Conservation (phyloP, 192 early-diverging fungal genomes). For the Dimargaris cristalligena region DNA sequence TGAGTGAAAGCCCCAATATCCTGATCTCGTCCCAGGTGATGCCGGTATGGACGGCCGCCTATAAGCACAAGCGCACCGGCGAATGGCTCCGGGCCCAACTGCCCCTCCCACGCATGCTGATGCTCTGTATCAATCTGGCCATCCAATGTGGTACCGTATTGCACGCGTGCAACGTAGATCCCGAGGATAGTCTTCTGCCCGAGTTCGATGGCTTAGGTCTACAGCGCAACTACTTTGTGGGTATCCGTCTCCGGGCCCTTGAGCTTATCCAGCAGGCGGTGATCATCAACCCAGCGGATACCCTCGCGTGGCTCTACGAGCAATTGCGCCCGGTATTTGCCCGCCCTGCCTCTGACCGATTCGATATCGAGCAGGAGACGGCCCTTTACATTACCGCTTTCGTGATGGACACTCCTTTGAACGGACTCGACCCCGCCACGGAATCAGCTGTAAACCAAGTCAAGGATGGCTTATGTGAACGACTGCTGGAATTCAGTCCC, state of each 20-base stretch:
- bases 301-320: constrained; percentile 2
- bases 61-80: neutral
- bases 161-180: neutral
- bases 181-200: neutral
- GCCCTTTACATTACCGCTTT: neutral
- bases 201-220: neutral
- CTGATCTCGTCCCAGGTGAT: neutral
- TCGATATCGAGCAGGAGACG: constrained; percentile 3
- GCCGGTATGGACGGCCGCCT: constrained; percentile 1
- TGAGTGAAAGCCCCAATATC: neutral
- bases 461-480: neutral
- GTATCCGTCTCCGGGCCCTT: neutral
- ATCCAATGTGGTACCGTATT: neutral
- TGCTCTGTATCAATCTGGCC: neutral
- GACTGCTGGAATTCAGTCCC: neutral
- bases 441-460: neutral
- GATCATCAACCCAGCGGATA: neutral
- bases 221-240: constrained; percentile 5
- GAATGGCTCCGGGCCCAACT: neutral
- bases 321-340: constrained; percentile 4
- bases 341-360: too few species aligned
- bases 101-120: neutral
- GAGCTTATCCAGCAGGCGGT: neutral
- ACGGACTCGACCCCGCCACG: too few species aligned
- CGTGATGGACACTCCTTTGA: neutral